Percentiles rank a stretch among this genome's conserved stretches.
Conservation (phyloP, 441 rosid species). For the Omphalea diandra region DNA sequence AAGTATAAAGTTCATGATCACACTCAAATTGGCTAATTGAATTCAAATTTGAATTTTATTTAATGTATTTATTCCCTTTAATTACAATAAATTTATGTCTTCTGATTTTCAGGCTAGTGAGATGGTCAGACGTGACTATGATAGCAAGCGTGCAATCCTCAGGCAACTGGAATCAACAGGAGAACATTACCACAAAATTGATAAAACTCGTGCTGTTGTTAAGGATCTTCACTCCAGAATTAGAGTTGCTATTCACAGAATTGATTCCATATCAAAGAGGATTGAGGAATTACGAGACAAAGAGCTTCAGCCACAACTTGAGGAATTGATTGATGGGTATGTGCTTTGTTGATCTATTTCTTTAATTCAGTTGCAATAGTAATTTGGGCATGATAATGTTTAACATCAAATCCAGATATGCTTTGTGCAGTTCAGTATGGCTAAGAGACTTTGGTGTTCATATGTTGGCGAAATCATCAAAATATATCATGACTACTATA, state of each 20-base stretch:
- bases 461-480: background rate
- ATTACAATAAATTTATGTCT: background rate
- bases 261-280: slow-evolving; percentile 79
- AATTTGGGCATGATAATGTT: background rate
- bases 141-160: slow-evolving; percentile 55
- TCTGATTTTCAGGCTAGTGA: slow-evolving; percentile 70
- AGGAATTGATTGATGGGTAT: slow-evolving; percentile 93
- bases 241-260: slow-evolving; percentile 88
- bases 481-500: background rate
- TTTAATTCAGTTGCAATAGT: slow-evolving; percentile 2
- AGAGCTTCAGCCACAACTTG: slow-evolving; percentile 97
- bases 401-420: background rate
- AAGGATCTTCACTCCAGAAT: slow-evolving; percentile 94
- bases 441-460: too few relatives aligned
- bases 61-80: background rate
- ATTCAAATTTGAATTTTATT: background rate
- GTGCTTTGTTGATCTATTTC: slow-evolving; percentile 15
- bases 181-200: slow-evolving; percentile 50
- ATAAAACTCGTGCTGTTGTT: slow-evolving; percentile 81
- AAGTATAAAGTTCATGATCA: background rate
- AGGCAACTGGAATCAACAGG: slow-evolving; percentile 76
- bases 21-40: background rate
- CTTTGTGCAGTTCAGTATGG: background rate
- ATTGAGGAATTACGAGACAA: slow-evolving; percentile 90
- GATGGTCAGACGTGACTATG: slow-evolving; percentile 69